Base-by-base conservation (phyloP, 2,329 filamentous ascomycete species). In the Exophiala phaeomuriformis region DNA sequence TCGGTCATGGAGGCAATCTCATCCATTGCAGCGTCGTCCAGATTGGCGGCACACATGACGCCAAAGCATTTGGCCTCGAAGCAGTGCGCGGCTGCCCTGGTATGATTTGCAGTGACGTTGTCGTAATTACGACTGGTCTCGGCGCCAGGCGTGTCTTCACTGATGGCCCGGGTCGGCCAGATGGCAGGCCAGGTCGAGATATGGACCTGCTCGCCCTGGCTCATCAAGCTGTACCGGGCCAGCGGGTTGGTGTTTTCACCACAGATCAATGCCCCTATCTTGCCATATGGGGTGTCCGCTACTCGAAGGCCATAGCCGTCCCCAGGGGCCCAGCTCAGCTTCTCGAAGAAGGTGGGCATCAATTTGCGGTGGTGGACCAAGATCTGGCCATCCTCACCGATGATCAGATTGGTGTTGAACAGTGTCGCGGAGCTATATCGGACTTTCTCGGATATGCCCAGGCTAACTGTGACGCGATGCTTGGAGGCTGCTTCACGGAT, bases 11-110 rank as follows among this genome's bases (percentile, higher is more conserved):
- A 61, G 0, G 67, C 57, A 3, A 73, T 60, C 0, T 58, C 56
- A 1, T 72, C 64, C 2, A 76, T 68, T 0, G 69, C 69, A 10
- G 72, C 67, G 0, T 69, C 41, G 19, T 70, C 72, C 0, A 80
- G 63, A 27, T 70, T 61, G 0, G 72, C 73, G 0, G 74, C 69
- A 56, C 75, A 77, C 10, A 78, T 62, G 1, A 81, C 71, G 0
- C 77, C 78, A 44, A 80, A 81, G 41, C 72, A 77, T 57, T 81
- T 81, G 0, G 75, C 77, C 51, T 81, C 79, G 57, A 82, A 81
- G 57, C 77, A 80, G 61, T 81, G 77, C 0, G 76, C 77, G 0
- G 77, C 77, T 1, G 75, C 73, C 2, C 78, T 67, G 0, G 68
- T 76, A n/a, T 71, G 67, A 56, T 81, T 81, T 0, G 77, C 77